These are phyloP conservation scores for Haplosporangium sp. DNA, from an alignment of 371 early-diverging fungal species.

Conservation along the genomic window DNA sequence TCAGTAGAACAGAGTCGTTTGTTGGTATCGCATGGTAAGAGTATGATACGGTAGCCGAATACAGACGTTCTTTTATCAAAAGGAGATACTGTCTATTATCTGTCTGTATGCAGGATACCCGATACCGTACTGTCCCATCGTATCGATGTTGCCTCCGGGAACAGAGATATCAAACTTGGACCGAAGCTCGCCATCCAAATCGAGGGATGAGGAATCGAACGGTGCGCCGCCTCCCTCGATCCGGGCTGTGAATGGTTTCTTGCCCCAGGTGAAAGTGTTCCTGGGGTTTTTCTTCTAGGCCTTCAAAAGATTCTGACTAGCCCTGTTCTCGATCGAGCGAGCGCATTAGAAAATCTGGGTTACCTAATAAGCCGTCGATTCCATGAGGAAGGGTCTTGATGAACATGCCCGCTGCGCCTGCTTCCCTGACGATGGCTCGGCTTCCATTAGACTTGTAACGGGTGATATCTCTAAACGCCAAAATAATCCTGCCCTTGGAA, in stretches of 20 bases:
- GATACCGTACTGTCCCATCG: no score
- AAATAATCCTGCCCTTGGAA: conserved; percentile 63
- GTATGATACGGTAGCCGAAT: no score
- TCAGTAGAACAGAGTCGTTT: no score
- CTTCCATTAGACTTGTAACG: conserved; percentile 64
- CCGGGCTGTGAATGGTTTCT: conserved; percentile 7
- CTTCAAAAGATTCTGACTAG: conserved; percentile 46
- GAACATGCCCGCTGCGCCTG: conserved; percentile 74
- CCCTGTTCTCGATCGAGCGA: conserved; percentile 57
- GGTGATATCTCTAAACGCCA: conserved; percentile 67
- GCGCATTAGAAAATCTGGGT: conserved; percentile 51
- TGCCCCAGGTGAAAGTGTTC: conserved; percentile 17
- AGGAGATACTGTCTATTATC: no score
- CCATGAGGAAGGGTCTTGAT: conserved; percentile 60
- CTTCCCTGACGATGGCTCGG: conserved; percentile 60
- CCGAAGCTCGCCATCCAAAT: conserved; percentile 74
- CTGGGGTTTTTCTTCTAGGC: conserved; percentile 13
- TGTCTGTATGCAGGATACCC: no score
- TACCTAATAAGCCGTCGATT: conserved; percentile 42
- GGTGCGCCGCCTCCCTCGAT: conserved; percentile 61
- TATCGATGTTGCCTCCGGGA: conserved; percentile 74
- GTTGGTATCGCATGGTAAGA: no score
- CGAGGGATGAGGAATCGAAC: conserved; percentile 72
- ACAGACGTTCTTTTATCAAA: no score
- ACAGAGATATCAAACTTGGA: conserved; percentile 78